Evolutionary conservation across 352 stramenopile species (phyloP).

Genomic region (Phytophthora quininea): DNA sequence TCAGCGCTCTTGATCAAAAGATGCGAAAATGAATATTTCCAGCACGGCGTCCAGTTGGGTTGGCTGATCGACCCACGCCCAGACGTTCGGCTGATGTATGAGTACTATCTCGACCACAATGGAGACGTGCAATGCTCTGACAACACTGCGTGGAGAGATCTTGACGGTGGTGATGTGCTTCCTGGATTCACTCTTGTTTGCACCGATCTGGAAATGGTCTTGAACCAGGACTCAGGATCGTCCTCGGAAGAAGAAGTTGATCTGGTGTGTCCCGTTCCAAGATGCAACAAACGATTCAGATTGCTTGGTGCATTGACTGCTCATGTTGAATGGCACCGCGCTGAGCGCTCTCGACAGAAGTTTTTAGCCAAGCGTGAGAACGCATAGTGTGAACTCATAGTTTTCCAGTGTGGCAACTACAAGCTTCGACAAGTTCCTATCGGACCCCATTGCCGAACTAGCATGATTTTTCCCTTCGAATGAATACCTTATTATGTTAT

Average conservation of each 20-base stretch:
- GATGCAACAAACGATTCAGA: constrained; percentile 5
- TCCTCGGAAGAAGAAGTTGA: constrained; percentile 25
- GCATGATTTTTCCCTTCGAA: not conserved
- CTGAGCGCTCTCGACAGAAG: not conserved
- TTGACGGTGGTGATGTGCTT: constrained; percentile 28
- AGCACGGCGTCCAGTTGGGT: constrained; percentile 25
- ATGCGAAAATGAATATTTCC: constrained; percentile 26
- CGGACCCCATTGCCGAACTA: not conserved
- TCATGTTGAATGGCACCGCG: not conserved
- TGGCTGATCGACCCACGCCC: constrained; percentile 27
- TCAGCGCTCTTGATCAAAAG: constrained; percentile 15
- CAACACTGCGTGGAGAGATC: constrained; percentile 33
- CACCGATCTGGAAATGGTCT: constrained; percentile 4
- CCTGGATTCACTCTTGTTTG: constrained; percentile 13
- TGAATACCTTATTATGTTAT: no score
- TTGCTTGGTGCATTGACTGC: not conserved
- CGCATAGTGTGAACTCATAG: not conserved
- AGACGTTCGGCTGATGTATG: constrained; percentile 14
- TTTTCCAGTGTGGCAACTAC: not conserved
- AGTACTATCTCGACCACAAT: constrained; percentile 12
- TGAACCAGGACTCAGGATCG: constrained; percentile 18
- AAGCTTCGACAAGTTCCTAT: constrained; percentile 1
- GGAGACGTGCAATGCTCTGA: constrained; percentile 9
- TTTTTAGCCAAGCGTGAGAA: constrained; percentile 1
- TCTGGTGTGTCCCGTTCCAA: constrained; percentile 5